Evolutionary conservation across 768 basidiomycete genomes (phyloP).

Genomic region (Lactarius evosmus): DNA sequence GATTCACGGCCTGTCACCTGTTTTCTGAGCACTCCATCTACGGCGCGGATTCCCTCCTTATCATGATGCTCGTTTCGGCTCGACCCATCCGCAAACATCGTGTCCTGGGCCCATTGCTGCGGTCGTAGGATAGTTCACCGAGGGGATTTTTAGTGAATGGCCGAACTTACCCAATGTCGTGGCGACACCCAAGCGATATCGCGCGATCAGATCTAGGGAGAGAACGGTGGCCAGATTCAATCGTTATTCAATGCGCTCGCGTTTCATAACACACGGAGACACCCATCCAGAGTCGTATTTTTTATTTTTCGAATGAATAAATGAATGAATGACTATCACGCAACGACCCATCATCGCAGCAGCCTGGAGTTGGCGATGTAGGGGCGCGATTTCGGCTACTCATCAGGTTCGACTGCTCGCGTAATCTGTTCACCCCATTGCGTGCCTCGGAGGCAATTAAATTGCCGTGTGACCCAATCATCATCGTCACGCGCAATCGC

Average conservation of each 20-base stretch:
- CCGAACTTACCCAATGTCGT: neutral
- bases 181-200: too few species aligned
- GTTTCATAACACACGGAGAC: neutral
- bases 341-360: constrained; percentile 10
- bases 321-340: too few species aligned
- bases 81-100: neutral
- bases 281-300: neutral
- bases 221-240: neutral
- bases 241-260: neutral
- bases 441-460: constrained; percentile 14
- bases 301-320: neutral
- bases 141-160: neutral
- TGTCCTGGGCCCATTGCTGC: neutral
- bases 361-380: neutral
- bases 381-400: constrained; percentile 14
- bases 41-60: neutral
- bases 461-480: constrained; percentile 3
- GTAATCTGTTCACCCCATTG: constrained; percentile 6
- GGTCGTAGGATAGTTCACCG: neutral
- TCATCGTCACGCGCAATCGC: neutral
- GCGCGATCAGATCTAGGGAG: neutral
- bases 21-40: neutral
- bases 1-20: neutral
- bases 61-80: neutral
- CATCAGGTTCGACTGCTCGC: constrained; percentile 9